Evolutionary conservation across 2,329 filamentous ascomycete genomes (phyloP), one percentile per base, ranked within the genome.

Genomic region (Botrytis fabae): DNA sequence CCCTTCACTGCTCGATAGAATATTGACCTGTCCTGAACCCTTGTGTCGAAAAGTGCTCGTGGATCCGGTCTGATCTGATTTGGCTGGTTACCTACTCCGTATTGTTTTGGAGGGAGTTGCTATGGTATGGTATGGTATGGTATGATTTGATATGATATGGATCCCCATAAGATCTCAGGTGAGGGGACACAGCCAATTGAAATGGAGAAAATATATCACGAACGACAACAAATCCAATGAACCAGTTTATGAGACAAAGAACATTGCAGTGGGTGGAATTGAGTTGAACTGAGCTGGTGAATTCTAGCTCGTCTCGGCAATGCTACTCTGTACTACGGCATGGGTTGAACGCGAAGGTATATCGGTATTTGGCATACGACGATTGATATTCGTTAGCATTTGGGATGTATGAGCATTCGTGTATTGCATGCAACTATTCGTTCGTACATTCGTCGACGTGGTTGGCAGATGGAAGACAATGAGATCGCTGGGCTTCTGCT

Each of bases 111-210:
- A 28, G 38, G 6, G 32, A 57, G 25, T 18, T 38, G 12, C 10
- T 54, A 54, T 32, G 25, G 2, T 62, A n/a, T 62, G 60, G 8
- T 25, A 42, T 28, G n/a, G 2, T 63, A 44, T 62, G 60, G 8
- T 25, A 42, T 28, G n/a, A 2, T 63, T 32, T 28, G 40, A 14
- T 57, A 16, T 32, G 25, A 48, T 54, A 54, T n/a, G n/a, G 51
- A 28, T 57, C 18, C n/a, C 51, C 51, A 9, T 28, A 18, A 57
- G 51, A 57, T 57, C 51, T 57, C 51, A 28, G 18, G 18, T 68
- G 64, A 68, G 64, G 46, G 46, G 64, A 22, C 22, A 14, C 8
- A 40, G n/a, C 64, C 64, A 68, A 68, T 68, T 40, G 51, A 20
- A 40, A 40, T 14, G 9, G 14, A 40, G 48, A 28, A 54, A 12